These are phyloP conservation scores for Cladorrhinum sp. DNA, from an alignment of 2,329 filamentous ascomycete genomes.

Conservation along the genomic window DNA sequence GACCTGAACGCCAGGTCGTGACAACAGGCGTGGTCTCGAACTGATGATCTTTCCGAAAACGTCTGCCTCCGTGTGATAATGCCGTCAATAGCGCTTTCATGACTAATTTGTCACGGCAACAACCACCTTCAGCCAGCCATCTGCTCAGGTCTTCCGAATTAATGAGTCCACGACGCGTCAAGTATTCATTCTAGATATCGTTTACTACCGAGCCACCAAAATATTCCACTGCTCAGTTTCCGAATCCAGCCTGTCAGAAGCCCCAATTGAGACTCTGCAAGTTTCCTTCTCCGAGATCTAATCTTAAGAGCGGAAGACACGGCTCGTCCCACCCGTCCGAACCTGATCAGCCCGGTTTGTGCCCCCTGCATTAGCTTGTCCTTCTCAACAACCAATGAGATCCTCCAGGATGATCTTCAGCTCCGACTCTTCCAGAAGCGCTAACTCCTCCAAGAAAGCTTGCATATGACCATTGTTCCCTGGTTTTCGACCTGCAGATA, in stretches of 20 bases:
- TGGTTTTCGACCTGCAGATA: neutral
- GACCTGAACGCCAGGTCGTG: too few species aligned
- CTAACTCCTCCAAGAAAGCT: neutral
- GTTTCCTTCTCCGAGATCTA: neutral
- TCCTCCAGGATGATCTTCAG: neutral
- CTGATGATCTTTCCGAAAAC: too few species aligned
- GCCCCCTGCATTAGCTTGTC: neutral
- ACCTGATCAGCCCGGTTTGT: neutral
- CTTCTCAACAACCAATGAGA: neutral
- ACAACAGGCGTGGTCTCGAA: too few species aligned
- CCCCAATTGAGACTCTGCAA: too few species aligned
- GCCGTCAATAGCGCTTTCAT: too few species aligned
- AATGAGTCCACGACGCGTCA: too few species aligned
- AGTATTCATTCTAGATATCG: too few species aligned
- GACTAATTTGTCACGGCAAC: too few species aligned
- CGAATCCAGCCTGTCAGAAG: neutral
- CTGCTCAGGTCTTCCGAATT: too few species aligned
- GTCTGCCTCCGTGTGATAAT: too few species aligned
- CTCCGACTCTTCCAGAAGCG: neutral
- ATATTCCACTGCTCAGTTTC: neutral
- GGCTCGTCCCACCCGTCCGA: neutral
- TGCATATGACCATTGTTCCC: neutral
- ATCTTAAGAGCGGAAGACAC: neutral
- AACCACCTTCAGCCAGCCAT: too few species aligned
- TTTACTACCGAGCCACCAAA: neutral